Conservation (phyloP, 768 basidiomycete species). For the Pulveroboletus sp. region DNA sequence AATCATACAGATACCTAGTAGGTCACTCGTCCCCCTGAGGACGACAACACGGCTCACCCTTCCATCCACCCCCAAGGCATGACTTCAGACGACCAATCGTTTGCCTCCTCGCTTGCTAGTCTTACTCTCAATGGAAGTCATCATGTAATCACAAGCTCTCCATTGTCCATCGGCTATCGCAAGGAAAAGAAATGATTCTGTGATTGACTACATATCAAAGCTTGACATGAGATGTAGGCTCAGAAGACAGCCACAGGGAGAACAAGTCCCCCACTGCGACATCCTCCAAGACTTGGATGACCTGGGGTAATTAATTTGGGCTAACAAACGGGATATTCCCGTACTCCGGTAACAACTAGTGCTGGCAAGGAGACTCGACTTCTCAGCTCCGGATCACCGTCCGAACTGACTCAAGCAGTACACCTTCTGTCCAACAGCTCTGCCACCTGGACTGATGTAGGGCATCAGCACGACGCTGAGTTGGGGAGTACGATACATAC, state of each 20-base stretch:
- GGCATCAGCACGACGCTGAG: neutral
- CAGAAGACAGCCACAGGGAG: slow-evolving; percentile 7
- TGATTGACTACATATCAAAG: slow-evolving; percentile 28
- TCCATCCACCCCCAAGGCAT: slow-evolving; percentile 17
- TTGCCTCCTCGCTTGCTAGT: neutral
- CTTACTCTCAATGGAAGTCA: neutral
- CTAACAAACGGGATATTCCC: slow-evolving; percentile 26
- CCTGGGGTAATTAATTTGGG: slow-evolving; percentile 37
- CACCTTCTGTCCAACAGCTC: slow-evolving; percentile 8
- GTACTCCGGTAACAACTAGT: slow-evolving; percentile 17
- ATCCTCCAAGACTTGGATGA: slow-evolving; percentile 28
- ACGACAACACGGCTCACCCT: slow-evolving; percentile 4
- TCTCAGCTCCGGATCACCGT: slow-evolving; percentile 1
- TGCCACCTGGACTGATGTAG: slow-evolving; percentile 10
- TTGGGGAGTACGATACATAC: neutral
- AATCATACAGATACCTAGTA: slow-evolving; percentile 80
- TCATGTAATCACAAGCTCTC: neutral
- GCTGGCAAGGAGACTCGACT: slow-evolving; percentile 6
- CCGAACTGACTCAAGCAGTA: neutral
- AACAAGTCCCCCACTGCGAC: slow-evolving; percentile 3
- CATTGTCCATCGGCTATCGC: neutral
- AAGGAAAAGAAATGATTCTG: neutral
- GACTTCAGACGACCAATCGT: slow-evolving; percentile 7
- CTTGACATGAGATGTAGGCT: slow-evolving; percentile 34
- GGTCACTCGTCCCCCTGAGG: slow-evolving; percentile 2